Evolutionary conservation across 2,329 filamentous ascomycete genomes (phyloP), one percentile per base, ranked within the genome.

Genomic region (Phaeosphaeria sp.): DNA sequence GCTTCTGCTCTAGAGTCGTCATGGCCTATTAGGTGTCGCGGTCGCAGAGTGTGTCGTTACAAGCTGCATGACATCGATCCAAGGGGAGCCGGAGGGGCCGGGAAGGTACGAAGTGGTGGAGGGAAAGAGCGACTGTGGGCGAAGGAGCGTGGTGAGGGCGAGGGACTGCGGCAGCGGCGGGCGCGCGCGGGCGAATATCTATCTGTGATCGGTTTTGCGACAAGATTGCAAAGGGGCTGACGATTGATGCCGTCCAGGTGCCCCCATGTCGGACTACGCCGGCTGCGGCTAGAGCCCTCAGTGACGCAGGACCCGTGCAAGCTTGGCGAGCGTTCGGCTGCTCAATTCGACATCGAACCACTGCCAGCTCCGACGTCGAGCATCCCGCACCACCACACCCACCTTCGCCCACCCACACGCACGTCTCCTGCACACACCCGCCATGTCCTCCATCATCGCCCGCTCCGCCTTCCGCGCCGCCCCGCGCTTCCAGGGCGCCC

Each of bases 391-490:
- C 50, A 46, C 52, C 18, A 17, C 25, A 48, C 60, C 54, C 52
- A 60, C 42, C 56, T 52, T 59, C 58, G 17, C 13, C 60, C 58
- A 60, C 57, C 25, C 64, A 60, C 62, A 55, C 57, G 58, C 59
- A 53, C 59, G 41, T 43, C 48, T 50, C 39, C 54, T 52, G 48
- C 68, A 68, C 69, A 64, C 51, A 65, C 20, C 44, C 73, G 75
- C 59, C 58, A 83, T 83, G 80, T 80, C 80, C 58, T 78, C 80
- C 62, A 77, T 82, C 64, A 61, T 73, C 60, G 74, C 78, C 65
- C 77, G 80, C 69, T 69, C 77, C 58, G 80, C 80, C 65, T 78
- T 82, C 72, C 77, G 79, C 63, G 80, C 80, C 55, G 71, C 79
- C 58, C 80, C 77, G 64, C 75, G 78, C 77, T 76, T 81, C 73